Base-by-base conservation (phyloP, 1,284 basidiomycete species). In the Puccinia coronata region DNA sequence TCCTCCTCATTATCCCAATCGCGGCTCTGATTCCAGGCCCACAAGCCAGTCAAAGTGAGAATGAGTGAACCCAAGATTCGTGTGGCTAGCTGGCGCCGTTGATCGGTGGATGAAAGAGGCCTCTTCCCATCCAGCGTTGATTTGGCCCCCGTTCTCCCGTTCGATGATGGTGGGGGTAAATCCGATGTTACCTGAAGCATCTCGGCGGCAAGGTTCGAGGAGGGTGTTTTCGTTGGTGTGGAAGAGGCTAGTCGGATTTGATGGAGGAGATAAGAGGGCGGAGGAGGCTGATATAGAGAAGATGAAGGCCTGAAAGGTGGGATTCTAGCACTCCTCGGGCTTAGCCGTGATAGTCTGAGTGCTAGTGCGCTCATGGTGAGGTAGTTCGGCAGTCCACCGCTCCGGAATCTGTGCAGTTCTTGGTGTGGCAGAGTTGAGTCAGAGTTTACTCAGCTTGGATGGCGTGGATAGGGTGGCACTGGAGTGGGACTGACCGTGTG, bases 51-150 rank as follows among this genome's bases (percentile, higher is more conserved):
- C 0, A 84, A 84, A 14, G 82, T 82, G 31, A 85, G 53, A 0
- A 83, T 82, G 25, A 83, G 73, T 12, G 78, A 83, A 3, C 82
- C 70, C 6, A 84, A 76, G 14, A 85, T 28, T 4, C 85, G 81
- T 20, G 82, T 82, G 23, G 84, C 82, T 67, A 84, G 82, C 73
- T 84, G 83, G 28, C 86, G 83, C 80, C 84, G 84, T 81, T 84
- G 84, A 65, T 87, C 87, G 80, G 85, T 85, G 47, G 85, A 86
- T 18, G 85, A 85, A 82, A 86, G 85, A 57, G 83, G 82, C 9
- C 84, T 83, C n/a, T 84, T 84, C n/a, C 84, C 82, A 36, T 57
- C 67, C 0, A 84, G 84, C 74, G 84, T 86, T 18, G 85, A 83
- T 74, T 84, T 84, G 11, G 86, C 86, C 25, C 85, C 85, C 9